Evolutionary conservation across 305 asterid genomes (phyloP).

Genomic region (Fraxinus ornus): DNA sequence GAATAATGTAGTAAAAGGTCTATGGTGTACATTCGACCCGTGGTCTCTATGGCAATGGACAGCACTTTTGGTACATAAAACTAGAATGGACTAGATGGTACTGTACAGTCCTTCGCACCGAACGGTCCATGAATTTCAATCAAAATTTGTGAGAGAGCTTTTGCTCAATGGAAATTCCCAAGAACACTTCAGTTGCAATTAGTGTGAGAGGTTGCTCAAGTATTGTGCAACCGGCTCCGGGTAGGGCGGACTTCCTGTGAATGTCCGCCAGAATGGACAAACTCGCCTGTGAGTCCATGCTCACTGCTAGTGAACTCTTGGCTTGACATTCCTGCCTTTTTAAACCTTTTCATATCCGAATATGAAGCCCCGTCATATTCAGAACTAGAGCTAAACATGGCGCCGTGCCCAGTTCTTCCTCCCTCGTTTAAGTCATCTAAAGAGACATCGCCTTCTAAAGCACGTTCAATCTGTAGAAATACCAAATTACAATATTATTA

Average conservation of each 20-base stretch:
- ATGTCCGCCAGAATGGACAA: conserved; percentile 10
- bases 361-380: conserved; percentile 24
- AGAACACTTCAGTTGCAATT: not conserved
- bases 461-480: conserved; percentile 49
- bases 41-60: not conserved
- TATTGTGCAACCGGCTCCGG: not conserved
- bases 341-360: conserved; percentile 20
- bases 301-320: conserved; percentile 29
- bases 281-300: conserved; percentile 19
- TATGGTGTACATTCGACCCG: not conserved
- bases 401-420: conserved; percentile 23
- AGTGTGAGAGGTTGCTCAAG: conserved; percentile 8
- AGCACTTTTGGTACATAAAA: not conserved
- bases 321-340: conserved; percentile 18
- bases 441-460: conserved; percentile 62
- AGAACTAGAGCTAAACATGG: conserved; percentile 32
- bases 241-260: conserved; percentile 9
- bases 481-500: not conserved
- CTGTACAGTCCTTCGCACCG: not conserved
- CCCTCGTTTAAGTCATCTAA: conserved; percentile 48
- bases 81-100: not conserved
- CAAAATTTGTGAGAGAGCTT: not conserved
- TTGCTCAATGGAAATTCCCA: not conserved
- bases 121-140: not conserved
- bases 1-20: not conserved